phyloP scores from a whole-genome alignment of 106 monocot genomes.

The Allium fistulosum region DNA sequence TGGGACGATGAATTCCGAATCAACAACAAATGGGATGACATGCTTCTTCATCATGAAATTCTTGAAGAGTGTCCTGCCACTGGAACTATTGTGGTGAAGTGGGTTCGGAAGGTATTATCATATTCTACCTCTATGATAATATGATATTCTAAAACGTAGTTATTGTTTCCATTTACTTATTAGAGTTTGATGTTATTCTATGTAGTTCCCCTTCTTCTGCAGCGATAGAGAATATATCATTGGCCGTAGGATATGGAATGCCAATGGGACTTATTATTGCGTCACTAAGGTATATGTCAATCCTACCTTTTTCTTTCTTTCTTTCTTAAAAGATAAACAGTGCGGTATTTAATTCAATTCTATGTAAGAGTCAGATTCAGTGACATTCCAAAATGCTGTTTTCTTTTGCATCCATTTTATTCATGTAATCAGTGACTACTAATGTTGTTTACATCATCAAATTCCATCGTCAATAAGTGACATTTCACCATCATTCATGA shows the following conservation, averaged over 20 bases:
- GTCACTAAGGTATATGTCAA: conserved; percentile 71
- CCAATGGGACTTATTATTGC: conserved; percentile 58
- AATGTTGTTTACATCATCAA: too few species aligned
- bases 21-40: neutral
- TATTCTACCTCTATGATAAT: neutral
- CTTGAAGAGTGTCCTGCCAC: neutral
- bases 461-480: too few species aligned
- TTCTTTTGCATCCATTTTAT: too few species aligned
- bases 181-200: neutral
- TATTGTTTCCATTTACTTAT: neutral
- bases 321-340: too few species aligned
- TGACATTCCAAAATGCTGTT: too few species aligned
- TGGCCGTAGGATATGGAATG: conserved; percentile 78
- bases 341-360: too few species aligned
- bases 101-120: neutral
- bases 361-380: too few species aligned
- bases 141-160: neutral
- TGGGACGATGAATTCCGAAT: neutral
- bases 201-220: conserved; percentile 90
- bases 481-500: too few species aligned
- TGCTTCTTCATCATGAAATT: neutral
- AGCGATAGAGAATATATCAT: conserved; percentile 87
- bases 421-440: too few species aligned
- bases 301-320: too few species aligned
- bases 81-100: neutral